Evolutionary conservation across 2,329 filamentous ascomycete genomes (phyloP).

Genomic region (Aureobasidium leucospermi): DNA sequence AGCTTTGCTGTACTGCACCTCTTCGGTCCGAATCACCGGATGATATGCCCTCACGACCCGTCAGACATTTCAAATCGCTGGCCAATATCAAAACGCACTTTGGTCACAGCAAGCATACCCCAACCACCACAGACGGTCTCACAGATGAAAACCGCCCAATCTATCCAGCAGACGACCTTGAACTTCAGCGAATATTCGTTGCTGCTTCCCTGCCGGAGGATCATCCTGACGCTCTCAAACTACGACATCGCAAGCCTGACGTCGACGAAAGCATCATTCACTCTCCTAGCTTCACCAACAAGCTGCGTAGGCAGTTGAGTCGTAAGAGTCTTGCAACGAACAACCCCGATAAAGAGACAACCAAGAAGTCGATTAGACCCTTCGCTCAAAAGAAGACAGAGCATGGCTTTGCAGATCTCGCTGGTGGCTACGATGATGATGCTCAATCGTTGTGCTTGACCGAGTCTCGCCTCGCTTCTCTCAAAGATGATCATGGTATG

Average conservation of each 20-base stretch:
- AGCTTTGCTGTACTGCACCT: constrained; percentile 13
- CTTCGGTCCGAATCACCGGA: constrained; percentile 11
- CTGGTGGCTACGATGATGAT: constrained; percentile 8
- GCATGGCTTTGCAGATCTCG: not conserved
- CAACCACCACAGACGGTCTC: not conserved
- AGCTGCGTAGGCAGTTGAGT: constrained; percentile 21
- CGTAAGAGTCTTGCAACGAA: not conserved
- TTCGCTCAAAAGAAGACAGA: not conserved
- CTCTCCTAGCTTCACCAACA: constrained; percentile 22
- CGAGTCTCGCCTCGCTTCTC: constrained; percentile 4
- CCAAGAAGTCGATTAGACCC: not conserved
- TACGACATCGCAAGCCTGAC: constrained; percentile 16
- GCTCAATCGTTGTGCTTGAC: constrained; percentile 6
- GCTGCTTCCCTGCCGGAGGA: constrained; percentile 24
- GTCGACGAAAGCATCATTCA: constrained; percentile 19
- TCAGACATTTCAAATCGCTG: constrained; percentile 9
- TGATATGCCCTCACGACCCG: constrained; percentile 2
- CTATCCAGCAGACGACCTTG: constrained; percentile 7
- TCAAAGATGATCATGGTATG: not conserved
- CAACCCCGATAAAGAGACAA: not conserved
- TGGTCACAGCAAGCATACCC: not conserved
- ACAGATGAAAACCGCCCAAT: not conserved
- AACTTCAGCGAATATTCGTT: constrained; percentile 22
- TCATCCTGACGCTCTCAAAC: constrained; percentile 24
- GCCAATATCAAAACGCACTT: constrained; percentile 9